Evolutionary conservation across 2,329 filamentous ascomycete genomes (phyloP).

Genomic region (Colletotrichum graminicola): DNA sequence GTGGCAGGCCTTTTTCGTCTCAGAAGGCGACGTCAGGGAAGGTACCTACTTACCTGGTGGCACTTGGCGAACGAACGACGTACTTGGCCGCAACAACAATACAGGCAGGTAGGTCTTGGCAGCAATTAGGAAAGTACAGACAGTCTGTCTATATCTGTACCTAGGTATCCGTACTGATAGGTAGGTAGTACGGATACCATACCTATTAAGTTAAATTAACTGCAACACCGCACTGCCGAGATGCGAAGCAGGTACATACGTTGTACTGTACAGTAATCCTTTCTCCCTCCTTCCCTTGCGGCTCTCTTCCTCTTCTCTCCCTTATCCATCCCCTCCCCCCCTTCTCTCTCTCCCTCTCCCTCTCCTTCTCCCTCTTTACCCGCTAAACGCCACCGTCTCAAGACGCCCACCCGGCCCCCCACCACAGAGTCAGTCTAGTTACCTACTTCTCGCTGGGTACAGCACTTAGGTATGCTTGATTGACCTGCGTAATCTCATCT

Average conservation of each 20-base stretch:
- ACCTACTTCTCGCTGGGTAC: too few species aligned
- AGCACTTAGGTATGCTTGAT: slow-evolving; percentile 31
- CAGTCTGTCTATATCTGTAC: too few species aligned
- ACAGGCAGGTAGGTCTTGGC: slow-evolving; percentile 15
- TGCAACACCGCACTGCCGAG: neutral
- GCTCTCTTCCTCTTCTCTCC: neutral
- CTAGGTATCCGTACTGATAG: too few species aligned
- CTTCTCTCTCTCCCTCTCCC: neutral
- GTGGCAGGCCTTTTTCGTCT: slow-evolving; percentile 6
- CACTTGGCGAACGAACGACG: slow-evolving; percentile 23
- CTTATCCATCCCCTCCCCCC: neutral
- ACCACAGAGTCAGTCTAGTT: neutral
- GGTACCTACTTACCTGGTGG: neutral
- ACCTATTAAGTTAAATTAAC: too few species aligned
- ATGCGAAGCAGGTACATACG: neutral
- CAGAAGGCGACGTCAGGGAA: neutral
- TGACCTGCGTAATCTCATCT: slow-evolving; percentile 30
- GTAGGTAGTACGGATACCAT: too few species aligned
- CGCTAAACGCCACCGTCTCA: slow-evolving; percentile 17
- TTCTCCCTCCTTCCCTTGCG: neutral
- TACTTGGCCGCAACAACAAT: neutral
- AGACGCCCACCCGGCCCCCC: neutral
- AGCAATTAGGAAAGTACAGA: neutral
- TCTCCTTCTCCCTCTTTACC: slow-evolving; percentile 8
- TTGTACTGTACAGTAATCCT: too few species aligned